Conservation (phyloP, 2,329 filamentous ascomycete genomes). For the Shiraia sp. region DNA sequence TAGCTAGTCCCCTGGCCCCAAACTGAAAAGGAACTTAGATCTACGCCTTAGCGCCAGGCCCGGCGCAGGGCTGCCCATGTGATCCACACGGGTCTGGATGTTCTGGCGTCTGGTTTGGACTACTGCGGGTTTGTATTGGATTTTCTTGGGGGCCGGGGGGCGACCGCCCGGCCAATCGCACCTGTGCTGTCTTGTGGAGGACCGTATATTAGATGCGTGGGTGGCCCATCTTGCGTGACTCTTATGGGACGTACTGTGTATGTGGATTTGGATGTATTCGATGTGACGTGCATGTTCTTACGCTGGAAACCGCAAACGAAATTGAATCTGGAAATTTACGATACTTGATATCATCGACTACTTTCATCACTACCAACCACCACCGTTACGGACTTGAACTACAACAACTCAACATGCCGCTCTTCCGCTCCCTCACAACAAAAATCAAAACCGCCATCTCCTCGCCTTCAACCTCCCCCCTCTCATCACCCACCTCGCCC, state of each 20-base stretch:
- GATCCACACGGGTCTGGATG: conserved; percentile 7
- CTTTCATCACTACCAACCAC: not conserved
- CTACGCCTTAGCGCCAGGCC: no score
- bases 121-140: conserved; percentile 11
- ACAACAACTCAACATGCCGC: conserved; percentile 23
- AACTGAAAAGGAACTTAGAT: no score
- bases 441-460: conserved; percentile 35
- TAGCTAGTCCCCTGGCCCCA: no score
- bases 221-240: no score
- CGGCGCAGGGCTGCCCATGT: conserved; percentile 2
- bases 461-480: conserved; percentile 27
- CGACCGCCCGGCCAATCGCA: no score
- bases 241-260: no score
- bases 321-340: no score
- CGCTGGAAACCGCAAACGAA: no score
- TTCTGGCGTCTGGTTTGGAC: conserved; percentile 1
- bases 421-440: conserved; percentile 33
- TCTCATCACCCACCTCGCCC: conserved; percentile 26
- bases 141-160: not conserved
- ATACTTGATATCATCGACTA: no score
- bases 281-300: no score
- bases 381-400: not conserved
- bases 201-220: not conserved
- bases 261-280: no score
- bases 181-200: not conserved